phyloP scores from a whole-genome alignment of 371 early-diverging fungal species.

The Apophysomyces trapeziformis region DNA sequence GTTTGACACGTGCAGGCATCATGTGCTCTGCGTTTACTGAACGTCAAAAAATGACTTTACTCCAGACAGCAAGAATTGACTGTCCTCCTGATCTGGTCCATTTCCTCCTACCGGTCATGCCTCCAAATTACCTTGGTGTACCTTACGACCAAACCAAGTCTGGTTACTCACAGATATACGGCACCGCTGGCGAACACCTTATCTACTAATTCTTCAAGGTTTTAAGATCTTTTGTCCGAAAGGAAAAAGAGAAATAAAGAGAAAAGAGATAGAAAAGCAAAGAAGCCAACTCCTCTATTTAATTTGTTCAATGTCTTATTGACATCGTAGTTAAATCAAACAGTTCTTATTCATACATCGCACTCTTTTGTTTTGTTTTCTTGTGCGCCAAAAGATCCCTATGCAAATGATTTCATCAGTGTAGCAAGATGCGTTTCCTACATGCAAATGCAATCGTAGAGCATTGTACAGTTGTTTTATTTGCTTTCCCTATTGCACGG shows the following conservation, averaged over 20 bases:
- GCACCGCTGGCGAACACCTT: not conserved
- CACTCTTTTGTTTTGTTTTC: too few relatives aligned
- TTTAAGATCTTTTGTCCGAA: too few relatives aligned
- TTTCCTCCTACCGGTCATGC: conserved; percentile 15
- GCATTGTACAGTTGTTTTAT: too few relatives aligned
- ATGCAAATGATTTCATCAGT: too few relatives aligned
- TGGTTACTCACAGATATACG: not conserved
- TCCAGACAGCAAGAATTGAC: conserved; percentile 50
- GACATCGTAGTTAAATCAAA: too few relatives aligned
- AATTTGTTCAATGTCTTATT: too few relatives aligned
- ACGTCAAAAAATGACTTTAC: conserved; percentile 69
- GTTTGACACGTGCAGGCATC: conserved; percentile 67
- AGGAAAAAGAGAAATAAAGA: too few relatives aligned
- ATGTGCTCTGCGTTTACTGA: conserved; percentile 79
- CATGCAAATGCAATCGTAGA: too few relatives aligned
- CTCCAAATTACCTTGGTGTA: not conserved
- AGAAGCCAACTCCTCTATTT: not conserved
- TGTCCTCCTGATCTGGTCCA: conserved; percentile 33
- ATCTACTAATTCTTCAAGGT: not conserved
- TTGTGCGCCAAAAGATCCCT: too few relatives aligned
- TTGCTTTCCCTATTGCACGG: not conserved
- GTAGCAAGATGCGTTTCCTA: too few relatives aligned
- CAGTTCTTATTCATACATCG: too few relatives aligned
- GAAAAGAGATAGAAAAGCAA: not conserved
- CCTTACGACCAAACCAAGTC: conserved; percentile 3